phyloP scores from a whole-genome alignment of 768 basidiomycete species.

The Leucocoprinus leucothites region DNA sequence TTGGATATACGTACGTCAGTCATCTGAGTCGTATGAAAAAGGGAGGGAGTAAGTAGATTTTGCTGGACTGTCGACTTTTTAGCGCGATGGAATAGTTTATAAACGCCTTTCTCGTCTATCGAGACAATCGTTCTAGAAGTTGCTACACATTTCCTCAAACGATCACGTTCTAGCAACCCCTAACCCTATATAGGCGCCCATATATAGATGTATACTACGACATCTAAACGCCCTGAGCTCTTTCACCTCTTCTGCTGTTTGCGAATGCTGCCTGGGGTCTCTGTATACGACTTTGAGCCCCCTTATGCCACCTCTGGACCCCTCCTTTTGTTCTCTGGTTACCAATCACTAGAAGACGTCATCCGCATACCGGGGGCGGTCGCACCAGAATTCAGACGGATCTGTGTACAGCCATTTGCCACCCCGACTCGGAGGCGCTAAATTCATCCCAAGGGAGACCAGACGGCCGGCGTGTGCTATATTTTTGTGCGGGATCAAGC shows the following conservation, averaged over 20 bases:
- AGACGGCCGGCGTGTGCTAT: not conserved
- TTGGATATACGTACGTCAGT: slow-evolving; percentile 32
- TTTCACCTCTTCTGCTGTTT: too few relatives aligned
- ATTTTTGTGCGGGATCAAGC: not conserved
- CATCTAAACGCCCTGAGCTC: not conserved
- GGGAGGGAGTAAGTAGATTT: not conserved
- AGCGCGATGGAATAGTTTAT: not conserved
- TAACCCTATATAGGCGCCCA: slow-evolving; percentile 13
- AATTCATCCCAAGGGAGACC: not conserved
- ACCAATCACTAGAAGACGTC: not conserved
- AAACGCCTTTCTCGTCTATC: slow-evolving; percentile 2
- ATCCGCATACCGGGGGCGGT: not conserved
- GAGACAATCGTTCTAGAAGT: slow-evolving; percentile 29
- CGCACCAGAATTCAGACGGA: not conserved
- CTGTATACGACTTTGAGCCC: too few relatives aligned
- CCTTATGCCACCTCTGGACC: not conserved
- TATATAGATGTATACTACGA: not conserved
- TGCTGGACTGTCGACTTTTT: not conserved
- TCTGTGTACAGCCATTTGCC: slow-evolving; percentile 3
- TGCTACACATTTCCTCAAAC: slow-evolving; percentile 23
- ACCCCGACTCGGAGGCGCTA: slow-evolving; percentile 12
- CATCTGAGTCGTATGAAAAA: slow-evolving; percentile 23
- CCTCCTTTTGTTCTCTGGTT: not conserved
- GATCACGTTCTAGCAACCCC: slow-evolving; percentile 20
- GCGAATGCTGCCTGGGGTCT: too few relatives aligned